These are phyloP conservation scores for Cercophora newfieldiana DNA, from an alignment of 495 filamentous ascomycete genomes.

Conservation along the genomic window DNA sequence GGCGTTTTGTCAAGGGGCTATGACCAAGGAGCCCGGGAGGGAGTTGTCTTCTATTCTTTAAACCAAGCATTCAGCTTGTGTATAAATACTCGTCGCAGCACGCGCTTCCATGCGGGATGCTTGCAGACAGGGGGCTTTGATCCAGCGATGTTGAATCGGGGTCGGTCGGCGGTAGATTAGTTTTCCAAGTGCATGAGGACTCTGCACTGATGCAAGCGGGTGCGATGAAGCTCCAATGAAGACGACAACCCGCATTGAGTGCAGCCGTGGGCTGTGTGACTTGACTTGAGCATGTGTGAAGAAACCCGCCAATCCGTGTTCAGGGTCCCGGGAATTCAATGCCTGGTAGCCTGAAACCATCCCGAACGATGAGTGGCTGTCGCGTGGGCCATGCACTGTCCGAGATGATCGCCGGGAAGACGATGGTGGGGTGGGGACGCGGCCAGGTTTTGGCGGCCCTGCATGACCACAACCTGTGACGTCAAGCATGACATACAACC, in stretches of 20 bases:
- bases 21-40: background rate
- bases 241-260: background rate
- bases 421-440: slow-evolving; percentile 11
- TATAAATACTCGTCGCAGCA: slow-evolving; percentile 2
- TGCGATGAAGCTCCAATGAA: background rate
- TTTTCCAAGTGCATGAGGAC: background rate
- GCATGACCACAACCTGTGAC: slow-evolving; percentile 19
- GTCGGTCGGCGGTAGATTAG: background rate
- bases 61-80: background rate
- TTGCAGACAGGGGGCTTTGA: background rate
- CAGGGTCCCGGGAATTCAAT: background rate
- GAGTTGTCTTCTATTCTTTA: background rate
- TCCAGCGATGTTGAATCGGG: background rate
- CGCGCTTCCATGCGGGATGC: background rate
- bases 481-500: slow-evolving; percentile 23
- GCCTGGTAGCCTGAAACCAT: background rate
- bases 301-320: background rate
- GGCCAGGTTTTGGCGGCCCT: slow-evolving; percentile 11
- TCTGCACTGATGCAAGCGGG: background rate
- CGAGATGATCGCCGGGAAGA: background rate
- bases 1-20: background rate
- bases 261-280: background rate
- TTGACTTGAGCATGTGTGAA: background rate
- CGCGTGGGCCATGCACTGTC: slow-evolving; percentile 7
- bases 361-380: background rate